These are phyloP conservation scores for Garcileccinum viscosum DNA, from an alignment of 1,284 basidiomycete genomes.

Conservation along the genomic window DNA sequence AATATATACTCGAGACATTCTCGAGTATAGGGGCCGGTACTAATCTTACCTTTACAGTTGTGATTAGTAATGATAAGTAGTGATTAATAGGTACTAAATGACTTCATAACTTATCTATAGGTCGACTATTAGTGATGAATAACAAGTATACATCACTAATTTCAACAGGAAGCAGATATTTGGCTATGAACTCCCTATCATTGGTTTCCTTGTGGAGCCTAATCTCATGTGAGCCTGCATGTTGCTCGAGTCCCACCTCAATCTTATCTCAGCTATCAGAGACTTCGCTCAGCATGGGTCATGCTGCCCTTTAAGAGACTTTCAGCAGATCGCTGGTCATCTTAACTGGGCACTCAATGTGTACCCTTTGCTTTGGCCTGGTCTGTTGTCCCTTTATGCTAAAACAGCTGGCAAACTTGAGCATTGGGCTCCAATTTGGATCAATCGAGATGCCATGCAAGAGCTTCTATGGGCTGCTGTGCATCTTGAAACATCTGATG, in stretches of 20 bases:
- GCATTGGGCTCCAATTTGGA: slow-evolving; percentile 25
- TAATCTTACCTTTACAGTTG: too few species aligned
- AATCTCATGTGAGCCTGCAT: slow-evolving; percentile 35
- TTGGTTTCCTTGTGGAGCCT: slow-evolving; percentile 40
- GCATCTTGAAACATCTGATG: too few species aligned
- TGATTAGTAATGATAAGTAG: too few species aligned
- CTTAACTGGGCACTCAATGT: slow-evolving; percentile 51
- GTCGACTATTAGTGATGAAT: too few species aligned
- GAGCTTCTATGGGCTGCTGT: slow-evolving; percentile 43
- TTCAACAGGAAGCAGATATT: slow-evolving; percentile 43
- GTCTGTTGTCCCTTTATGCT: slow-evolving; percentile 39
- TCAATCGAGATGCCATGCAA: slow-evolving; percentile 35
- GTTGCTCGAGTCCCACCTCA: slow-evolving; percentile 3
- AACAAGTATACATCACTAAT: too few species aligned
- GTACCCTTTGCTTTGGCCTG: slow-evolving; percentile 41
- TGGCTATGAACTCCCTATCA: slow-evolving; percentile 33
- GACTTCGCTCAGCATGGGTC: neutral
- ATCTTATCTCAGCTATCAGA: slow-evolving; percentile 16
- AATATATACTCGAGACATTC: too few species aligned
- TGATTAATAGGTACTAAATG: too few species aligned
- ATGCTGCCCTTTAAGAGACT: neutral
- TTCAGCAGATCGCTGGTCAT: slow-evolving; percentile 37
- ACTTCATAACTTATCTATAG: too few species aligned
- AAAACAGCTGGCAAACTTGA: slow-evolving; percentile 41
- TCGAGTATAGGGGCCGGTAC: too few species aligned